Conservation (phyloP, 2,329 filamentous ascomycete species). For the Arthrobotrys pseudoclavata region DNA sequence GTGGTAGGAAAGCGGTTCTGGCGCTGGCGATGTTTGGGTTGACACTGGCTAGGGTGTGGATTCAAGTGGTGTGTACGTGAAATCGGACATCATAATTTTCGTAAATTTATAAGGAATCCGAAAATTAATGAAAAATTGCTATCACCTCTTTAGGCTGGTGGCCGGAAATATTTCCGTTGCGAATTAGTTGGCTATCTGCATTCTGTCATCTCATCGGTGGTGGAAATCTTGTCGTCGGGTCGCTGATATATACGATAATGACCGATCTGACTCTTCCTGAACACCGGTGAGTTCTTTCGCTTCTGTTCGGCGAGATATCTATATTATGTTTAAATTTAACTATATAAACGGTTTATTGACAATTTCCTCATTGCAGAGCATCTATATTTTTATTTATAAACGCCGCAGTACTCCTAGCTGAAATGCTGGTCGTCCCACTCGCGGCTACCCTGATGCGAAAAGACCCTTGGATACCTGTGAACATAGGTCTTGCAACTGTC, state of each 20-base stretch:
- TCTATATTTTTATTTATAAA: conserved; percentile 18
- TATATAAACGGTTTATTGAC: too few relatives aligned
- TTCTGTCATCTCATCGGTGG: conserved; percentile 7
- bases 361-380: background rate
- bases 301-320: too few relatives aligned
- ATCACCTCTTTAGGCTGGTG: background rate
- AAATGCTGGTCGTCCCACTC: conserved; percentile 2
- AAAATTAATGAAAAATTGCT: background rate
- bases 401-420: background rate
- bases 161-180: conserved; percentile 3
- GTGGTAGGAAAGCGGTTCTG: background rate
- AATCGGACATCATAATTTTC: too few relatives aligned
- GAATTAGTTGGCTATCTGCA: conserved; percentile 4
- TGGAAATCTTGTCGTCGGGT: conserved; percentile 2
- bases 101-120: too few relatives aligned
- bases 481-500: background rate
- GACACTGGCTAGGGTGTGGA: conserved; percentile 6
- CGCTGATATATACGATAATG: conserved; percentile 8
- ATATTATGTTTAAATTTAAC: too few relatives aligned
- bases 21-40: background rate
- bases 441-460: background rate
- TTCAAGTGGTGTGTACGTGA: background rate
- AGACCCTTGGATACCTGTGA: conserved; percentile 7
- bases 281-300: background rate
- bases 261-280: background rate